Conservation (phyloP, 305 asterid genomes). For the Rubia peregrina region DNA sequence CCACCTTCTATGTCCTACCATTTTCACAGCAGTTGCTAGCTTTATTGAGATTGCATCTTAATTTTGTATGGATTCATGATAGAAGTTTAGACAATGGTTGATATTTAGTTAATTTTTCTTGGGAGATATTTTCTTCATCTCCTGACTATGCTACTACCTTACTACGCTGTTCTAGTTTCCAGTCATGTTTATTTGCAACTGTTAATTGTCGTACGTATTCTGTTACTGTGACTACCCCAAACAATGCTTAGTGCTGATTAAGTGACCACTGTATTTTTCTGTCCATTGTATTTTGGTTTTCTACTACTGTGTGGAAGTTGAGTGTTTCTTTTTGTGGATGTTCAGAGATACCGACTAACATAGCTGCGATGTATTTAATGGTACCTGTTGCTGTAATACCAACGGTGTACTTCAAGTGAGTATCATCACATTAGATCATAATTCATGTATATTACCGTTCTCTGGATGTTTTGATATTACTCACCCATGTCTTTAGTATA, state of each 20-base stretch:
- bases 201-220: not conserved
- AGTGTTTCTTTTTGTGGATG: slow-evolving; percentile 12
- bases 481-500: not conserved
- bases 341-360: slow-evolving; percentile 50
- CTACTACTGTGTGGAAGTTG: slow-evolving; percentile 10
- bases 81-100: slow-evolving; percentile 1
- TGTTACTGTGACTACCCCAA: not conserved
- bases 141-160: not conserved
- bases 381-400: slow-evolving; percentile 68
- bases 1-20: not conserved
- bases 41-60: not conserved
- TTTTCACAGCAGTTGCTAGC: not conserved
- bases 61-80: not conserved
- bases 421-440: slow-evolving; percentile 15
- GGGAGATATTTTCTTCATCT: not conserved
- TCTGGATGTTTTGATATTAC: not conserved
- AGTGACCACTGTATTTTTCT: not conserved
- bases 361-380: slow-evolving; percentile 47
- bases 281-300: not conserved
- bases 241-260: not conserved
- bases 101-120: not conserved
- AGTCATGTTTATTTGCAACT: not conserved
- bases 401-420: slow-evolving; percentile 76
- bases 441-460: not conserved
- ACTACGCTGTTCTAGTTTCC: not conserved